Conservation (phyloP, 208 protist genomes). For the Angomonas desouzai region DNA sequence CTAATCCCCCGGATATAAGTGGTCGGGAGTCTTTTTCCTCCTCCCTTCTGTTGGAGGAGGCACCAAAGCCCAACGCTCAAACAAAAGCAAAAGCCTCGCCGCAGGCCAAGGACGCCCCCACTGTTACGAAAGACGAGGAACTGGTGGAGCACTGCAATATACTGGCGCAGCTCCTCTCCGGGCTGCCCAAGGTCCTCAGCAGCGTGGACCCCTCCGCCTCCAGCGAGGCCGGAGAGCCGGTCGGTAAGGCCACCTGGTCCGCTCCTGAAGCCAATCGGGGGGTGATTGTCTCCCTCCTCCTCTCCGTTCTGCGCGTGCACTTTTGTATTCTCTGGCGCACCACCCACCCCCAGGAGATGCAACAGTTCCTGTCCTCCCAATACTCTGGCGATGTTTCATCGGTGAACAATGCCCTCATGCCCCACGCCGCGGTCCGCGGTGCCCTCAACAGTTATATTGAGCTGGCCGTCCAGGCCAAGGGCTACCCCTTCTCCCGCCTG, state of each 20-base stretch:
- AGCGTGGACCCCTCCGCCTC: conserved; percentile 18
- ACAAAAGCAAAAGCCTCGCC: neutral
- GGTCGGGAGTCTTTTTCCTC: conserved; percentile 1
- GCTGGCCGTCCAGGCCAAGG: conserved; percentile 36
- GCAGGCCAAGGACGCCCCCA: conserved; percentile 1
- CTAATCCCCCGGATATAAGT: conserved; percentile 7
- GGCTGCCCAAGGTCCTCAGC: conserved; percentile 60
- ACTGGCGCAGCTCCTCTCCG: conserved; percentile 56
- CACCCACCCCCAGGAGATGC: conserved; percentile 58
- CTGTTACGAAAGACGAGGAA: conserved; percentile 43
- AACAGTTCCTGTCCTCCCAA: conserved; percentile 34
- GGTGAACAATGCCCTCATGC: conserved; percentile 47
- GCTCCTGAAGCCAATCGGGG: conserved; percentile 26
- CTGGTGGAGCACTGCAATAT: conserved; percentile 65
- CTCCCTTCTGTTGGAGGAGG: neutral
- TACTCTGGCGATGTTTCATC: conserved; percentile 30
- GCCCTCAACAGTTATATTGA: conserved; percentile 75
- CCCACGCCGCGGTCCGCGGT: conserved; percentile 71
- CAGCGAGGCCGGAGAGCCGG: neutral
- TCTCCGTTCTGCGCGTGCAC: conserved; percentile 41
- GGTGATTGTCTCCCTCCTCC: conserved; percentile 48
- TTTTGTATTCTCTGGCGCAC: conserved; percentile 78
- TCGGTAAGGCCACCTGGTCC: conserved; percentile 22
- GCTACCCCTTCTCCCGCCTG: conserved; percentile 26
- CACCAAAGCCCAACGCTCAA: conserved; percentile 1